Percentiles rank a stretch among this genome's conserved stretches.
Evolutionary conservation across 176 grass and related monocot species (phyloP).

Genomic region (Oryza australiensis): DNA sequence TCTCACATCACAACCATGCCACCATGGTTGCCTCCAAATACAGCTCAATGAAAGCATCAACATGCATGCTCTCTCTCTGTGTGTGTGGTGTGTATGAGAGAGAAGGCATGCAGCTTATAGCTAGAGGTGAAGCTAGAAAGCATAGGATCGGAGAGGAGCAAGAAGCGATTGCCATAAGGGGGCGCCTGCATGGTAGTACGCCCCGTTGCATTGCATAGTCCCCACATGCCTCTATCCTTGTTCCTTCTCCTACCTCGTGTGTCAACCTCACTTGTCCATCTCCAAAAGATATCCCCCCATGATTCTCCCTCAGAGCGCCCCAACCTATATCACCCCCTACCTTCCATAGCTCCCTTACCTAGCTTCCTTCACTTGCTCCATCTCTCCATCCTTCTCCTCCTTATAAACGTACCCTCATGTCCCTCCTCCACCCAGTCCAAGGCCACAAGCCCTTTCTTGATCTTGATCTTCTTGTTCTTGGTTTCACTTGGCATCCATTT

Average conservation of each 20-base stretch:
- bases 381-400: not conserved
- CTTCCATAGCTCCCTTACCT: conserved; percentile 11
- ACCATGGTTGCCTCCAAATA: conserved; percentile 7
- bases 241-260: conserved; percentile 46
- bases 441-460: not conserved
- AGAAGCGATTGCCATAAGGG: conserved; percentile 23
- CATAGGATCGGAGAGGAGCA: not conserved
- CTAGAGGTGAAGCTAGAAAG: not conserved
- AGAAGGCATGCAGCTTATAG: not conserved
- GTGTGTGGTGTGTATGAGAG: not conserved
- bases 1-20: conserved; percentile 13
- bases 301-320: conserved; percentile 57
- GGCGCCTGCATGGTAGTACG: conserved; percentile 34
- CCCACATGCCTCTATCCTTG: conserved; percentile 25
- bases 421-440: not conserved
- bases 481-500: not conserved
- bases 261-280: conserved; percentile 86
- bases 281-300: conserved; percentile 93
- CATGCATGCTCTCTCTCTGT: not conserved
- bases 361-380: conserved; percentile 22
- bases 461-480: not conserved
- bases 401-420: conserved; percentile 43
- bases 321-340: conserved; percentile 34
- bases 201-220: not conserved
- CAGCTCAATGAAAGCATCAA: not conserved